Evolutionary conservation across 2,329 filamentous ascomycete genomes (phyloP), one percentile per base, ranked within the genome.

Genomic region (Ambrosiella xylebori): DNA sequence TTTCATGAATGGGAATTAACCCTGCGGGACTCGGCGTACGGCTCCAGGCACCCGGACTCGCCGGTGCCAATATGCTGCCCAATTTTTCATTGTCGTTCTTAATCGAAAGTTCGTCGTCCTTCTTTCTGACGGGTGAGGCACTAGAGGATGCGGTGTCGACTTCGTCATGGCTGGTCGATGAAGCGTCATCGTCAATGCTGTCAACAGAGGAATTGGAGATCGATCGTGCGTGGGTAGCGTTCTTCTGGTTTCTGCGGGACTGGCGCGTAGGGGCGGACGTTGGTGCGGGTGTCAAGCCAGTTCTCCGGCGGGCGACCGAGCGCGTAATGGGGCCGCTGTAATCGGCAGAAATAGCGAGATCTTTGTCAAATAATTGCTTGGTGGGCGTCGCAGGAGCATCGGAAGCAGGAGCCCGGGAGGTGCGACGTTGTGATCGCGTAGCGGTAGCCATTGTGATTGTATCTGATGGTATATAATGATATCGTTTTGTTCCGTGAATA

Each of bases 21-120:
- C 93, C 93, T 3, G 97, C 77, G 8, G 93, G 93, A 65, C 88
- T 95, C 2, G 93, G 93, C 64, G 88, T 95, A 62, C 87, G 87
- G 69, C 78, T 86, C 73, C 85, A 86, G n/a, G 76, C 78, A 5
- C 77, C 72, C 27, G 77, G 76, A 36, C 79, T 74, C 2, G 85
- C 85, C 11, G 84, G 85, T 17, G 82, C 84, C 55, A 91, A 74
- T 64, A 88, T 82, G 17, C 84, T 84, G 65, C 88, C 86, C 13
- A 54, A 37, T 15, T 35, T 37, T n/a, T 15, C 27, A n/a, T 35
- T 12, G n/a, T 51, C 47, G 1, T 19, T 35, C 7, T 3, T 9
- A 36, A 51, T 51, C 13, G 27, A 35, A 9, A 51, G 17, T 9
- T 51, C 37, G 6, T 35, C 37, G 19, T 53, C 54, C 37, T 41